Evolutionary conservation across 306 rosid genomes (phyloP), one percentile per base, ranked within the genome.

Genomic region (Gynostemma pentaphyllum): DNA sequence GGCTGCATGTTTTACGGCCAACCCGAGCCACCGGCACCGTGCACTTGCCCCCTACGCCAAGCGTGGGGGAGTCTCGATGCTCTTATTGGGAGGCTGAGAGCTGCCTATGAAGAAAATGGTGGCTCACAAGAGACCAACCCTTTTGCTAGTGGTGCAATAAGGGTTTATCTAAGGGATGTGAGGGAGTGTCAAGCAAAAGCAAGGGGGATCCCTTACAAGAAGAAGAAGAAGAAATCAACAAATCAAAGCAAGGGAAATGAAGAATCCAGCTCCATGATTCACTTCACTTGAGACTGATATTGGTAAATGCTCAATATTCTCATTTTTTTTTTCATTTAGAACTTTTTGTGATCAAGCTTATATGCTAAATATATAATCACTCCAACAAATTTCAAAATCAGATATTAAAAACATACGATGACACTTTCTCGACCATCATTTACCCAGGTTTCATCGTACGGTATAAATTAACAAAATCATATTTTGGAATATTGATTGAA

Each of bases 61-160:
- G 99, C 99, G 13, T 94, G 99, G 99, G 99, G 99, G 0, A 86
- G 95, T 68, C 89, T 94, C 1, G 99, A 94, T 56, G 97, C 99
- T 1, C 94, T 94, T 29, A 94, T 94, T 41, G 99, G 99, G 2
- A 70, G 99, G 14, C 88, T 94, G 6, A 75, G 97, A 34, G 99
- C 99, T 32, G 99, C 99, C n/a, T 94, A 88, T 19, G 99, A 94
- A 57, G 97, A 94, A 70, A 81, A 88, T 13, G 97, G 99, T 26
- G 99, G 99, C 13, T 52, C 88, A 1, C 90, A 85, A 0, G 89
- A 86, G 62, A 75, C 73, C 0, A 94, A 94, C 47, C 99, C 99
- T 50, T 88, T 94, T 21, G 99, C 99, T 0, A 79, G 75, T 34
- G 90, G 83, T 45, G 81, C 94, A 53, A 94, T 94, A 56, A 73